Percentiles rank a stretch among this genome's conserved stretches.
These are phyloP conservation scores for Volutella citrinella DNA, from an alignment of 2,329 filamentous ascomycete species.

Conservation along the genomic window DNA sequence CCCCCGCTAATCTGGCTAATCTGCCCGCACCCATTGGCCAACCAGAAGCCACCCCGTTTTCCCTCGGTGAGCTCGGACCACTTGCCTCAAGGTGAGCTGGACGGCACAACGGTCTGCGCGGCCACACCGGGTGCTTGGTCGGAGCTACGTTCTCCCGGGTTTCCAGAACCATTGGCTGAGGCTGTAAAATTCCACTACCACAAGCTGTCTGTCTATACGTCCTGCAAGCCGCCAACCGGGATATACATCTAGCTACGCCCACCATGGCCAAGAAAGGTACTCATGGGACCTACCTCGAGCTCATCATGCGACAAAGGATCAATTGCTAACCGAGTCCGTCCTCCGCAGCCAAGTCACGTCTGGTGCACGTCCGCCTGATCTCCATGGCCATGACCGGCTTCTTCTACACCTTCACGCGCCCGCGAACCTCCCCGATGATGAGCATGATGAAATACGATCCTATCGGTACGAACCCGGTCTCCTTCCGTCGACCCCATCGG, in stretches of 20 bases:
- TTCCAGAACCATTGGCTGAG: slow-evolving; percentile 9
- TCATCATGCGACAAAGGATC: neutral
- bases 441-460: slow-evolving; percentile 99
- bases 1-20: too few relatives aligned
- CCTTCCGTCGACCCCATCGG: too few relatives aligned
- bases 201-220: too few relatives aligned
- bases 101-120: too few relatives aligned
- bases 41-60: too few relatives aligned
- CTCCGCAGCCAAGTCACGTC: slow-evolving; percentile 76
- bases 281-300: neutral
- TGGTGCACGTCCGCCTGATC: slow-evolving; percentile 88
- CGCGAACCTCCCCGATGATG: slow-evolving; percentile 76
- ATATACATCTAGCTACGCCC: slow-evolving; percentile 10
- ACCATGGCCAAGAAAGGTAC: slow-evolving; percentile 27
- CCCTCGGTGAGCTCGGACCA: too few relatives aligned
- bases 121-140: too few relatives aligned
- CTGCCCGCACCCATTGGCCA: too few relatives aligned
- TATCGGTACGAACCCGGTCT: slow-evolving; percentile 69
- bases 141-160: slow-evolving; percentile 20
- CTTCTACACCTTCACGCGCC: slow-evolving; percentile 87
- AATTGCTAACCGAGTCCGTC: slow-evolving; percentile 10
- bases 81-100: too few relatives aligned
- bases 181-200: slow-evolving; percentile 24
- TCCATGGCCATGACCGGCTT: slow-evolving; percentile 99
- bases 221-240: slow-evolving; percentile 13